Base-by-base conservation (phyloP, 148 eudicot species). In the Diospyros lotus region DNA sequence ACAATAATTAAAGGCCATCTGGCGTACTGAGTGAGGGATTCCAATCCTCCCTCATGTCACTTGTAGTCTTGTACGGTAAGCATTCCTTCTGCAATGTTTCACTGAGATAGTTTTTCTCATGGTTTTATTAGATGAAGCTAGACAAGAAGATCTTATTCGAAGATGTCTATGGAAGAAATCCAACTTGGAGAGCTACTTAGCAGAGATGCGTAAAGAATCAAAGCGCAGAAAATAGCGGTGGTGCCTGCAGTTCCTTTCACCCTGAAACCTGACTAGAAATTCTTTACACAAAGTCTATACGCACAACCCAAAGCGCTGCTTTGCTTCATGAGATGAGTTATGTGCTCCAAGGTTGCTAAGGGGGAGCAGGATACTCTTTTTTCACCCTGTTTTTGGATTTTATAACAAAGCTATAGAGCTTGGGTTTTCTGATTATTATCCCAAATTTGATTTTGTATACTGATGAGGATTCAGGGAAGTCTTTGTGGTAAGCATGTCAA, bases 181-280 rank as follows among this genome's bases (percentile, higher is more conserved):
- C 59, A 94, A 94, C 78, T 74, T 85, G 88, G 96, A 90, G 67
- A 89, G 73, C 83, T 94, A 94, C 76, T 6, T 85, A 41, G 80
- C 88, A 2, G 97, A 94, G 83, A 86, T 83, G 90, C 86, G 98
- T 65, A 94, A 91, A 86, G 98, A 94, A 82, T 92, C 98, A 54
- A 94, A 92, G 85, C 93, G 97, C 79, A 87, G 98, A 84, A 89
- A 97, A 86, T 94, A 87, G 84, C 44, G 61, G 73, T 70, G 60
- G 10, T 64, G 10, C 55, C 13, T 41, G 39, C 18, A 11, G 40
- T 73, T 2, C 55, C 66, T 73, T 40, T 74, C 58, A 14, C 59
- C 53, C 46, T 40, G 68, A 40, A 62, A 48, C 50, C 45, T 44
- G 66, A 60, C 56, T 5, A 28, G 9, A 15, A 10, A 48, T 64